Evolutionary conservation across 495 filamentous ascomycete genomes (phyloP), one percentile per base, ranked within the genome.

Genomic region (Cudoniella acicularis): DNA sequence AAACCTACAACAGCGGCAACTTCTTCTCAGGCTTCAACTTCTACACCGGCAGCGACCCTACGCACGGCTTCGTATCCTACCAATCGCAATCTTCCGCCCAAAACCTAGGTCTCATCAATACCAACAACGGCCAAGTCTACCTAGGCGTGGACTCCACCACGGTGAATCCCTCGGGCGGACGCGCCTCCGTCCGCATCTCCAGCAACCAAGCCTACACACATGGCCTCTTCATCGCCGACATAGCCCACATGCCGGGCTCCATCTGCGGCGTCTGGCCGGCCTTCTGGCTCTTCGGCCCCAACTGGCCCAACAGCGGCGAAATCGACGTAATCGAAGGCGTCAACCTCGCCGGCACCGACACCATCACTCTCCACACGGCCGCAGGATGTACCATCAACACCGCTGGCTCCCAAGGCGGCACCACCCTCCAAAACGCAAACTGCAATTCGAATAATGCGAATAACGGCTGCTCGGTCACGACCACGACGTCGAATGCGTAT

Each of bases 271-370:
- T 59, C n/a, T 67, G 64, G 64, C 64, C 61, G 2, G 61, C 61
- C 1, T 67, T 42, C 22, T 67, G 65, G 64, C 86, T 84, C 3
- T 75, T 87, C 10, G 89, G 91, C 18, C 79, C 80, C 4, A 76
- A 84, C 50, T 97, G 92, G 92, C 92, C 91, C 0, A 70, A 72
- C 18, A 77, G 80, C 43, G 92, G 92, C 20, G 92, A 97, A 72
- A 92, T 96, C 61, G 92, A 96, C 75, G 89, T 96, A 61, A 86
- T 96, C 68, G 91, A 97, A 67, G 90, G 90, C 43, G 88, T 95
- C 62, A 91, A 94, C 72, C 67, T 76, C 30, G 79, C 85, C 48
- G 72, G 76, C 0, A 74, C 79, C 56, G 88, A 93, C 64, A 69
- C 77, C 43, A 84, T 95, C 63, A 87, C 90, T 2, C 77, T 96